Evolutionary conservation across 805 yeast species (phyloP).

Genomic region (Schwanniomyces vanrijiae): DNA sequence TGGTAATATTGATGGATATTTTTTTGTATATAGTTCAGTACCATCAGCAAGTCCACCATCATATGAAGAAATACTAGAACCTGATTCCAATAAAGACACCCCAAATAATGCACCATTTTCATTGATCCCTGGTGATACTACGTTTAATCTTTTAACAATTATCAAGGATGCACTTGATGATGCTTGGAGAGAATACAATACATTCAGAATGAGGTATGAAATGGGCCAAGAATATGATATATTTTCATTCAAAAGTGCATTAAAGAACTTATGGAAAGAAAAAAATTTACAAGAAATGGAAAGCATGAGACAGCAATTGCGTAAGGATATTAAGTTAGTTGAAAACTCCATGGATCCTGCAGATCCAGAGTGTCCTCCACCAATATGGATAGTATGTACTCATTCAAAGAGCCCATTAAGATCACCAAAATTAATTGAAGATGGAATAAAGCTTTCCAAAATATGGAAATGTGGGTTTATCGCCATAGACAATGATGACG

Average conservation of each 20-base stretch:
- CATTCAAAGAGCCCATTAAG: constrained; percentile 57
- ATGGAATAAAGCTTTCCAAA: constrained; percentile 57
- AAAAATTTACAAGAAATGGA: constrained; percentile 23
- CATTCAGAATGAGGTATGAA: constrained; percentile 57
- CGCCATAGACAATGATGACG: constrained; percentile 54
- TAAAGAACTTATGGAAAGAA: constrained; percentile 59
- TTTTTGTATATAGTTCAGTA: constrained; percentile 66
- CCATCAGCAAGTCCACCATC: constrained; percentile 64
- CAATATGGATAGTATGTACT: constrained; percentile 66
- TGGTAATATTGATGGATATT: constrained; percentile 74
- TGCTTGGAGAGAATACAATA: constrained; percentile 70
- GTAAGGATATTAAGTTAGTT: constrained; percentile 18
- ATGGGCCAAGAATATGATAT: constrained; percentile 68
- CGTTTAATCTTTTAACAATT: constrained; percentile 38
- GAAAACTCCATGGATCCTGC: constrained; percentile 32
- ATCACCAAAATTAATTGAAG: constrained; percentile 57
- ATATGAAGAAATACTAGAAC: constrained; percentile 38
- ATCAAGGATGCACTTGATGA: constrained; percentile 61
- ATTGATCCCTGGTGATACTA: constrained; percentile 14
- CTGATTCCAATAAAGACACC: not conserved
- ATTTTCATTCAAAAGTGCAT: constrained; percentile 56
- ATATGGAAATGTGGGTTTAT: constrained; percentile 68
- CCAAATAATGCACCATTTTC: constrained; percentile 8
- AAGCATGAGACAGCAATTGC: constrained; percentile 21
- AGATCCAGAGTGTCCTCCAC: constrained; percentile 51